A percentile compares a stretch with the other conserved stretches of the same genome.
Conservation (phyloP, 2,329 filamentous ascomycete genomes). For the Scleromitrula shiraiana region DNA sequence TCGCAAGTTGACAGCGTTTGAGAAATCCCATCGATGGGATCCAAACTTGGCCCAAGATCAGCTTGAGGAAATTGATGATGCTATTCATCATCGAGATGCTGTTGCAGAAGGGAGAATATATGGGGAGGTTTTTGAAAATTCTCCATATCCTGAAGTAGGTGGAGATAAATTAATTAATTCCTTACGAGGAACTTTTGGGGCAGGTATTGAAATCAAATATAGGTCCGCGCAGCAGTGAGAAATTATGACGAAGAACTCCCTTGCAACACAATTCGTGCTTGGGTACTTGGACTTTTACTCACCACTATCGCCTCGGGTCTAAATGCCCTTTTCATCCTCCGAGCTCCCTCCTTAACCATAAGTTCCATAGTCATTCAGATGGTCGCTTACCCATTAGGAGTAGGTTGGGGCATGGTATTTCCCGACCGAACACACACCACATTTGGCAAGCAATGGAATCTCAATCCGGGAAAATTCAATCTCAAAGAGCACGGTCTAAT, state of each 20-base stretch:
- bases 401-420: slow-evolving; percentile 31
- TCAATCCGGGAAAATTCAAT: slow-evolving; percentile 61
- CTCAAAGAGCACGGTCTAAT: slow-evolving; percentile 64
- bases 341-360: slow-evolving; percentile 35
- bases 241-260: slow-evolving; percentile 52
- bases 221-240: slow-evolving; percentile 15
- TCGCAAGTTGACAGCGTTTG: slow-evolving; percentile 11
- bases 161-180: too few species aligned
- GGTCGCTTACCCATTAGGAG: slow-evolving; percentile 40
- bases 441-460: slow-evolving; percentile 30
- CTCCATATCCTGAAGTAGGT: slow-evolving; percentile 13
- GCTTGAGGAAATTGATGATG: slow-evolving; percentile 15
- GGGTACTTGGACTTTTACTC: slow-evolving; percentile 39
- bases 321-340: slow-evolving; percentile 27
- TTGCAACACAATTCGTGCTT: slow-evolving; percentile 57
- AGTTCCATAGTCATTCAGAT: slow-evolving; percentile 24
- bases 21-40: slow-evolving; percentile 15
- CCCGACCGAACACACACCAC: slow-evolving; percentile 22
- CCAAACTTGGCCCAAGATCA: slow-evolving; percentile 13
- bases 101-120: slow-evolving; percentile 10
- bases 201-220: neutral
- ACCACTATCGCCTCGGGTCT: slow-evolving; percentile 17
- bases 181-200: neutral
- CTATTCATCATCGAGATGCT: slow-evolving; percentile 11
- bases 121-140: slow-evolving; percentile 17